Evolutionary conservation across 352 stramenopile genomes (phyloP).

Genomic region (Phytophthora cajani): DNA sequence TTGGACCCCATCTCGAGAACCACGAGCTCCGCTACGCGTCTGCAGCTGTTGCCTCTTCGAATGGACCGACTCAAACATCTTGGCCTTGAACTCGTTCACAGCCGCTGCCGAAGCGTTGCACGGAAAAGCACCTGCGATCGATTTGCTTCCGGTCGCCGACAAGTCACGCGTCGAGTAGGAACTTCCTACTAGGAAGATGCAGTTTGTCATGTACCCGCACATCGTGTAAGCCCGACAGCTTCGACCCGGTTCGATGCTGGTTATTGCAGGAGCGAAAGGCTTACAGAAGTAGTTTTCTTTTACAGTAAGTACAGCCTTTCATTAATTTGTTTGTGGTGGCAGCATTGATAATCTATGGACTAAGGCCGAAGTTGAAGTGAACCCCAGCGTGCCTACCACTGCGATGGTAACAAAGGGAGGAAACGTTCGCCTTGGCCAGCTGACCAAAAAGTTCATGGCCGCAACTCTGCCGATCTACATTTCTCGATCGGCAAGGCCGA

Average conservation of each 20-base stretch:
- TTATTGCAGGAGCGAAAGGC: too few relatives aligned
- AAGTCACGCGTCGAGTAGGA: background rate
- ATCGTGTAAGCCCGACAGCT: background rate
- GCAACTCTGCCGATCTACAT: background rate
- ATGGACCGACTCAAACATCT: slow-evolving; percentile 34
- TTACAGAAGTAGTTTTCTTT: too few relatives aligned
- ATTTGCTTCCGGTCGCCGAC: slow-evolving; percentile 4
- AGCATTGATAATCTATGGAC: background rate
- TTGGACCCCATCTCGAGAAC: slow-evolving; percentile 27
- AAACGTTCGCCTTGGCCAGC: slow-evolving; percentile 11
- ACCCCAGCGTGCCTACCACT: background rate
- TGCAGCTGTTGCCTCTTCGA: slow-evolving; percentile 23
- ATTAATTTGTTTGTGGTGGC: background rate
- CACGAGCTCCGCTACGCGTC: slow-evolving; percentile 28
- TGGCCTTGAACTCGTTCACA: slow-evolving; percentile 26
- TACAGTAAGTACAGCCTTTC: too few relatives aligned
- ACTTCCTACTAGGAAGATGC: too few relatives aligned
- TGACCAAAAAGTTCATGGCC: slow-evolving; percentile 3
- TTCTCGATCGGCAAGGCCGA: background rate
- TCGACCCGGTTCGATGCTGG: background rate
- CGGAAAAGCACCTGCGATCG: slow-evolving; percentile 22
- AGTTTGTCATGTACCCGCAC: background rate
- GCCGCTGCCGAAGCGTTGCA: slow-evolving; percentile 26
- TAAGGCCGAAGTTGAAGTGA: background rate
- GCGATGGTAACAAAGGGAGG: background rate